phyloP scores from a whole-genome alignment of 1,284 basidiomycete species.

The Naganishia sp. region DNA sequence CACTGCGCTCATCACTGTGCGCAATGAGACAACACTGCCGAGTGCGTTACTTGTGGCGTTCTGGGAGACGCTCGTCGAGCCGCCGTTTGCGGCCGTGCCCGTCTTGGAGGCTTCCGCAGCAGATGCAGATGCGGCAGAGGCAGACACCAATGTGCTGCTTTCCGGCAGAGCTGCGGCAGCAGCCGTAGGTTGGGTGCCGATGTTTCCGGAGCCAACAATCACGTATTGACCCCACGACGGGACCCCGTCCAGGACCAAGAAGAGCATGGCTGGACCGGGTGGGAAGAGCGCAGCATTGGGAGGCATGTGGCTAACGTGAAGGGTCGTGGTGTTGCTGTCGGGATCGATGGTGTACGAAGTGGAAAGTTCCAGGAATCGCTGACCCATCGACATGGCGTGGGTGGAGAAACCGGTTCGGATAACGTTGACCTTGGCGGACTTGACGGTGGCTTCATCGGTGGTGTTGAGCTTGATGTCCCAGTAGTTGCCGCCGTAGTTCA shows the following conservation, averaged over 20 bases:
- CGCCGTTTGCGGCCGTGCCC: neutral
- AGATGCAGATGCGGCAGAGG: neutral
- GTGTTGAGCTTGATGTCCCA: constrained; percentile 71
- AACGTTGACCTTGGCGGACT: constrained; percentile 68
- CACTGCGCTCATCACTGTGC: constrained; percentile 9
- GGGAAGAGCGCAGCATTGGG: constrained; percentile 79
- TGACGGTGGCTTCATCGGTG: constrained; percentile 56
- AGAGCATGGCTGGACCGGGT: constrained; percentile 81
- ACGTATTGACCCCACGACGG: constrained; percentile 76
- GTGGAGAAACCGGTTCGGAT: constrained; percentile 90
- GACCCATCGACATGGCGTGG: constrained; percentile 73
- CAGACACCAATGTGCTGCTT: constrained; percentile 8
- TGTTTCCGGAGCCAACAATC: constrained; percentile 73
- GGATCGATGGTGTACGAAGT: constrained; percentile 78
- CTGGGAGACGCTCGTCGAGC: constrained; percentile 12
- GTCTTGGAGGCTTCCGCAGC: constrained; percentile 1
- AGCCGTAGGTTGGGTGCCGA: constrained; percentile 67
- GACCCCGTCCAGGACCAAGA: constrained; percentile 76
- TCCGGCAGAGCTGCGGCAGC: constrained; percentile 62
- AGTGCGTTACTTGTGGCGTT: constrained; percentile 16
- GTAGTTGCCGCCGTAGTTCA: constrained; percentile 71
- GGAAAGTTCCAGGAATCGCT: constrained; percentile 64
- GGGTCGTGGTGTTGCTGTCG: constrained; percentile 66
- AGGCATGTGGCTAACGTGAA: constrained; percentile 77
- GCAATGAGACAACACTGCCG: constrained; percentile 5